Evolutionary conservation across 1,284 basidiomycete species (phyloP).

Genomic region (Amylostereum chailletii): DNA sequence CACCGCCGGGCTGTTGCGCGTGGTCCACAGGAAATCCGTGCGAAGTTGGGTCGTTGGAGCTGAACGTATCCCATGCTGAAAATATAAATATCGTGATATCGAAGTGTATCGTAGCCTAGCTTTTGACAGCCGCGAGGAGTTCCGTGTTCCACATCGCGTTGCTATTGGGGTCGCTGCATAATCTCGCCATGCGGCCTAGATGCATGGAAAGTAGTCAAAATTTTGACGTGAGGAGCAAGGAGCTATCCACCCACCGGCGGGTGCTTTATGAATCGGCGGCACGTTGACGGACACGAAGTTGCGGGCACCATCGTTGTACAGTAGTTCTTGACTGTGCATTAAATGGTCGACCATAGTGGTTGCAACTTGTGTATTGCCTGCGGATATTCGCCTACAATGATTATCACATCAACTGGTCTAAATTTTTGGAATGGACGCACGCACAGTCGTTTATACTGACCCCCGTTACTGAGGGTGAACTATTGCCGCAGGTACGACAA

Average conservation of each 20-base stretch:
- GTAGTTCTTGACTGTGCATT: constrained; percentile 35
- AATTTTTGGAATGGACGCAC: too few relatives aligned
- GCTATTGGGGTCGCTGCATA: background rate
- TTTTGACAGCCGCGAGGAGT: constrained; percentile 22
- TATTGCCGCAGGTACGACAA: background rate
- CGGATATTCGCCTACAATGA: too few relatives aligned
- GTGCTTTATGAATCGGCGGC: constrained; percentile 46
- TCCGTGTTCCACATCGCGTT: constrained; percentile 33
- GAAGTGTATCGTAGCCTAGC: constrained; percentile 30
- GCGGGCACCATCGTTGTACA: constrained; percentile 43
- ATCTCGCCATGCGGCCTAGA: too few relatives aligned
- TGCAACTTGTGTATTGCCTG: too few relatives aligned
- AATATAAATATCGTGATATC: constrained; percentile 22
- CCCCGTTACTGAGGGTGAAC: constrained; percentile 41
- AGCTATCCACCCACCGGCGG: constrained; percentile 36
- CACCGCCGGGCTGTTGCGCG: constrained; percentile 19
- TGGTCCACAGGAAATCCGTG: constrained; percentile 10
- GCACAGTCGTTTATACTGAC: constrained; percentile 59
- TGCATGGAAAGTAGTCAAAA: too few relatives aligned
- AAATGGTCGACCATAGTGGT: too few relatives aligned
- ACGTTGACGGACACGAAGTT: constrained; percentile 60
- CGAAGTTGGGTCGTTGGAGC: constrained; percentile 8
- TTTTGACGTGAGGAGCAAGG: too few relatives aligned
- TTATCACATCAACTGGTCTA: too few relatives aligned
- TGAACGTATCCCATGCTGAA: constrained; percentile 12